A percentile compares a stretch with the other conserved stretches of the same genome.
phyloP scores from a whole-genome alignment of 176 grass and related monocot species.

The Microstegium vimineum region DNA sequence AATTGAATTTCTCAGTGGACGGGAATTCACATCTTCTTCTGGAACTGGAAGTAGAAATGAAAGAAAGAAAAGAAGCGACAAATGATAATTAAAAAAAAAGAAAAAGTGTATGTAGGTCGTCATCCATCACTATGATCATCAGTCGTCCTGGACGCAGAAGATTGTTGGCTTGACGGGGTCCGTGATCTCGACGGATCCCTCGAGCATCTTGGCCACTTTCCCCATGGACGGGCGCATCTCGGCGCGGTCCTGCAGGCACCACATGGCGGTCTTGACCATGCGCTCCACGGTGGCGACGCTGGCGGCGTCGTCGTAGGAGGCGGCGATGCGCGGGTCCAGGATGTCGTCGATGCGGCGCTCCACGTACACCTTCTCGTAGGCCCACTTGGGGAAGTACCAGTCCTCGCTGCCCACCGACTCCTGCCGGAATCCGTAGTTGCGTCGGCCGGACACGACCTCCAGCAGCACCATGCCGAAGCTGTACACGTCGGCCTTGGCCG shows the following conservation, averaged over 20 bases:
- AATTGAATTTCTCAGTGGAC: neutral
- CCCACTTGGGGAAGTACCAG: slow-evolving; percentile 95
- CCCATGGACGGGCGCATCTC: slow-evolving; percentile 88
- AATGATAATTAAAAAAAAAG: too few species aligned
- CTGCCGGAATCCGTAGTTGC: slow-evolving; percentile 75
- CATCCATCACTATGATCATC: too few species aligned
- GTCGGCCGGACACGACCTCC: slow-evolving; percentile 72
- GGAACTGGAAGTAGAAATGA: too few species aligned
- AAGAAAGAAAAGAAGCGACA: too few species aligned
- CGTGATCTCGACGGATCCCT: slow-evolving; percentile 86
- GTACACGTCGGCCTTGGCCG: slow-evolving; percentile 91
- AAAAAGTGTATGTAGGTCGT: too few species aligned
- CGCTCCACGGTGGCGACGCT: slow-evolving; percentile 59
- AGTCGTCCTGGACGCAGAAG: slow-evolving; percentile 83
- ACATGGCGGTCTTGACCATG: slow-evolving; percentile 98
- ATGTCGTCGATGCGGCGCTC: slow-evolving; percentile 81
- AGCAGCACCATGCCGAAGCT: slow-evolving; percentile 96
- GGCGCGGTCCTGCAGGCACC: slow-evolving; percentile 94
- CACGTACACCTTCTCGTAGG: slow-evolving; percentile 82
- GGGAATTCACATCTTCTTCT: too few species aligned
- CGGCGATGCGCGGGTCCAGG: slow-evolving; percentile 57
- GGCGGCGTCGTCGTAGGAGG: slow-evolving; percentile 36
- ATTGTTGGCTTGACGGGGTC: slow-evolving; percentile 68
- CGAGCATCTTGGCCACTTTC: slow-evolving; percentile 94
- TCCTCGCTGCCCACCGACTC: slow-evolving; percentile 80